phyloP scores from a whole-genome alignment of 139 green algal species.

The Yamagishiella unicocca region DNA sequence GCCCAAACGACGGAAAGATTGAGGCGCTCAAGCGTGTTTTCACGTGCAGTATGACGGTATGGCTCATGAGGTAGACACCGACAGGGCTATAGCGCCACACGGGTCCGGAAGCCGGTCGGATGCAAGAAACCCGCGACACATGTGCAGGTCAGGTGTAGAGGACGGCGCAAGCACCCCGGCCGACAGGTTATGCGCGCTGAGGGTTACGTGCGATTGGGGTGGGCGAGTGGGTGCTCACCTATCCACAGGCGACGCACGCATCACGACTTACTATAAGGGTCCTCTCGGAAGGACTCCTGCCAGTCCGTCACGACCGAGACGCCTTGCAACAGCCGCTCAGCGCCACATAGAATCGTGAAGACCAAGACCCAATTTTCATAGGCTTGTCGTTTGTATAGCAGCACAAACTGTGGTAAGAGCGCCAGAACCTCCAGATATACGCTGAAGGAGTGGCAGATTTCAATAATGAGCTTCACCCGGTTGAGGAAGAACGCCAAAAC shows the following conservation, averaged over 20 bases:
- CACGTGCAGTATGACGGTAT: too few species aligned
- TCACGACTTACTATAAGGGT: slow-evolving; percentile 41
- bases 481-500: slow-evolving; percentile 51
- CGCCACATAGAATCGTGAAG: slow-evolving; percentile 29
- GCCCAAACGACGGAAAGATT: too few species aligned
- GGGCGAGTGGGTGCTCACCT: neutral
- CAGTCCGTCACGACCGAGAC: slow-evolving; percentile 37
- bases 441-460: slow-evolving; percentile 53
- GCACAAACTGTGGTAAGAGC: slow-evolving; percentile 54
- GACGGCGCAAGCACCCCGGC: too few species aligned
- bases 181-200: too few species aligned
- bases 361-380: slow-evolving; percentile 53
- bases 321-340: slow-evolving; percentile 33
- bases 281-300: neutral
- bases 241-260: too few species aligned
- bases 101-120: too few species aligned
- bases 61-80: too few species aligned
- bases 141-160: too few species aligned
- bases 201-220: neutral
- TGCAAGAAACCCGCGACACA: too few species aligned
- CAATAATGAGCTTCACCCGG: slow-evolving; percentile 51
- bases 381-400: slow-evolving; percentile 49
- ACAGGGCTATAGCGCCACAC: too few species aligned
- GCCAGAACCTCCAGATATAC: slow-evolving; percentile 50
- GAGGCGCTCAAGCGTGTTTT: too few species aligned